Evolutionary conservation across 2,329 filamentous ascomycete species (phyloP).

Genomic region (Fusarium staphyleae): DNA sequence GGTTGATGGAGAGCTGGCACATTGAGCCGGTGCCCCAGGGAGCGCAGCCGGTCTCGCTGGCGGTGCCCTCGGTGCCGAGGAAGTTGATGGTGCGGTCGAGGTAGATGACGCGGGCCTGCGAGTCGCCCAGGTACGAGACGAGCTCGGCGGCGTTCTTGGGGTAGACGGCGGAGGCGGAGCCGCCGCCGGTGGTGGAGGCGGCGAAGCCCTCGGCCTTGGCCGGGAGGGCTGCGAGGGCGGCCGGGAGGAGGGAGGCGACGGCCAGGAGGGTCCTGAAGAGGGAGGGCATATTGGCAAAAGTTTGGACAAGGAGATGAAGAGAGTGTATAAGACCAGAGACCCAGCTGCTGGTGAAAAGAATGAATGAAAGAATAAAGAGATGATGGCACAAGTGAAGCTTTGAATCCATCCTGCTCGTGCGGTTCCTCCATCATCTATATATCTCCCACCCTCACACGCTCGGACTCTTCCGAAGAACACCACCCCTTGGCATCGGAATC

Average conservation of each 20-base stretch:
- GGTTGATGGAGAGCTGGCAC: conserved; percentile 68
- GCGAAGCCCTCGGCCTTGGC: conserved; percentile 54
- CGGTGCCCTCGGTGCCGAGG: conserved; percentile 60
- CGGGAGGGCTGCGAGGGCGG: conserved; percentile 37
- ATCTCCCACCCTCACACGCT: not conserved
- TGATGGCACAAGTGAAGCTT: not conserved
- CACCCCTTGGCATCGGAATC: conserved; percentile 31
- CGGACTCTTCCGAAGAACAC: conserved; percentile 5
- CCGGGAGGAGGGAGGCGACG: conserved; percentile 29
- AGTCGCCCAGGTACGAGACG: conserved; percentile 64
- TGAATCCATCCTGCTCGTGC: too few relatives aligned
- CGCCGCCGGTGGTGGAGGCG: conserved; percentile 66
- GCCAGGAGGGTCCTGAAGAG: conserved; percentile 34
- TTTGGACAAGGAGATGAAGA: not conserved
- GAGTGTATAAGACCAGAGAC: conserved; percentile 23
- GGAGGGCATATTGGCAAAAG: conserved; percentile 27
- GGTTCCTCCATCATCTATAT: conserved; percentile 13
- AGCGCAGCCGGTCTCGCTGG: conserved; percentile 61
- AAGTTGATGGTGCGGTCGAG: conserved; percentile 65
- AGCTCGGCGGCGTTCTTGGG: conserved; percentile 63
- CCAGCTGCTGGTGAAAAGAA: conserved; percentile 22
- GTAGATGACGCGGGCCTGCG: conserved; percentile 62
- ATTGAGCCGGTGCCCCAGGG: conserved; percentile 61
- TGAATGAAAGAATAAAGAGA: conserved; percentile 6
- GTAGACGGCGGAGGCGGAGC: conserved; percentile 59